Base-by-base conservation (phyloP, 192 early-diverging fungal genomes). In the Lunasporangiospora selenospora region DNA sequence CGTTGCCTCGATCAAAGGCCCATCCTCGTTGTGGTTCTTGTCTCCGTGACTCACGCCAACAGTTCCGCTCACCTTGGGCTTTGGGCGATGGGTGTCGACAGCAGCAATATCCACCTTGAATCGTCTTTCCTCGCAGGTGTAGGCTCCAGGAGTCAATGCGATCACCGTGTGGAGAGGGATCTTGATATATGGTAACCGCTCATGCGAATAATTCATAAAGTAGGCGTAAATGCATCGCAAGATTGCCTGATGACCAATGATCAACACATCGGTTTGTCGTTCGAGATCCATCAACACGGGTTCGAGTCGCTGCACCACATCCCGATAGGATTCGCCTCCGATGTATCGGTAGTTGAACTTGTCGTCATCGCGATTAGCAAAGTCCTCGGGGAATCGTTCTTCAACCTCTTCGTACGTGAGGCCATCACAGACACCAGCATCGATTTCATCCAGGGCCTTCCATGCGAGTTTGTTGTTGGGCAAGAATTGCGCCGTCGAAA, bases 251-350 rank as follows among this genome's bases (percentile, higher is more conserved):
- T 98, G 96, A 8, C 93, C 92, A 61, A 97, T 83, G 43, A 97
- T 96, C 62, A 97, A 79, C 44, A 97, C 94, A 63, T 90, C 88
- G 65, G 93, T 88, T 77, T 98, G 94, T 26, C 95, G 86, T 66
- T 96, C 95, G 29, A 98, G 82, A 65, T 98, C 96, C 93, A 98
- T 92, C 45, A 96, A 96, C 52, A 98, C 92, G 6, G 96, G 96
- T 77, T 98, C 96, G 39, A 97, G 67, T 24, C 94, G 84, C 63
- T 92, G 80, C 13, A 98, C 96, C 19, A 98, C 87, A 76, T 97
- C 94, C 8, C 92, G 83, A 75, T 97, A 97, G 26, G 89, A 91
- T 84, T 89, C 89, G 41, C 87, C 87, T 36, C 88, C 87, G 23
- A 83, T 83, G 60, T 90, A 92, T 47, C 91, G 77, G 63, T 91